Evolutionary conservation across 2,329 filamentous ascomycete species (phyloP), one percentile per base, ranked within the genome.

Genomic region (Arachnopeziza araneosa): DNA sequence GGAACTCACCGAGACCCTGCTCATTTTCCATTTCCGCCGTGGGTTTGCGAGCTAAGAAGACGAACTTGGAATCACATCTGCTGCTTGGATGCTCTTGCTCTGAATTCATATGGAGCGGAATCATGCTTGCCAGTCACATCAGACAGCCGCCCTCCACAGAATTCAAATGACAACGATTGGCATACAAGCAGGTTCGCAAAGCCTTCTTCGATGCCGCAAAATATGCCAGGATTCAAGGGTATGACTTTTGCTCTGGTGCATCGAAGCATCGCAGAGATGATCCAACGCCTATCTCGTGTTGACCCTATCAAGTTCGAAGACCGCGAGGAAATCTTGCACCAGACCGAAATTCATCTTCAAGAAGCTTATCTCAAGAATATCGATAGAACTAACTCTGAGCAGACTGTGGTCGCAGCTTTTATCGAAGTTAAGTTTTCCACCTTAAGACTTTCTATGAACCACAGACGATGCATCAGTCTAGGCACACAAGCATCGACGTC

Each of bases 1-100:
- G 86, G 86, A 2, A 75, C 90, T 12, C 85, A 90, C 64, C 80
- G 79, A 32, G 87, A 90, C 68, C 60, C 66, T 14, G 55, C 54
- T 14, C 60, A 66, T 24, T 67, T 66, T 49, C 66, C 66, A 24
- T 66, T 56, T 54, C 64, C 66, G 1, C 61, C 63, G 7, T 67
- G 66, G 66, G 64, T 67, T 55, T 51, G 56, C 50, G 24, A 52
- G n/a, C 9, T 24, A 3, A 14, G 24, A 22, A 24, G 50, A 14
- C 50, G 50, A 52, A 52, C 22, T 22, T 52, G 50, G 50, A 52
- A 52, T 22, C 50, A 24, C 50, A 52, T 52, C 14, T 23, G 4
- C 19, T 24, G 56, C 21, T 60, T 67, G 7, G 66, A 67, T 57
- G 63, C 54, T 12, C 50, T 61, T 10, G 66, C 66, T 1, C 50